These are phyloP conservation scores for Kregervanrija delftensis DNA, from an alignment of 805 yeast species.

Conservation along the genomic window DNA sequence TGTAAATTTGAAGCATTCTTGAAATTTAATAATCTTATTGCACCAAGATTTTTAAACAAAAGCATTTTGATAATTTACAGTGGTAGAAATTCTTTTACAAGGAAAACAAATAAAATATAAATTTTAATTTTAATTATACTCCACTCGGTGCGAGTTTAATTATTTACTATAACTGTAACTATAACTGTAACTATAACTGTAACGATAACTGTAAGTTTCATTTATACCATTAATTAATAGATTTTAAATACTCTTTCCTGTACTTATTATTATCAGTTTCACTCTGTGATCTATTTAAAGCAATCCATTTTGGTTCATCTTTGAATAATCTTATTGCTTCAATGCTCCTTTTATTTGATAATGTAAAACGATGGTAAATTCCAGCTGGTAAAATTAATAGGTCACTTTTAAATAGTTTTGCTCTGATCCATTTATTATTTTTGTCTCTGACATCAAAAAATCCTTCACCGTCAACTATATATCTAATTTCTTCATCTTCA, in stretches of 20 bases:
- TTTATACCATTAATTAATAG: slow-evolving; percentile 10
- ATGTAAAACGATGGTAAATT: slow-evolving; percentile 87
- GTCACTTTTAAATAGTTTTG: slow-evolving; percentile 57
- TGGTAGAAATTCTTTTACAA: no score
- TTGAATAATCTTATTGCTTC: slow-evolving; percentile 79
- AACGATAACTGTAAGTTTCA: no score
- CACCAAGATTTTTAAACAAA: no score
- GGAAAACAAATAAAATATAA: no score
- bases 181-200: no score
- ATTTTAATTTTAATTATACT: no score
- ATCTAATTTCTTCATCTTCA: slow-evolving; percentile 95
- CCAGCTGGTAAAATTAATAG: slow-evolving; percentile 81
- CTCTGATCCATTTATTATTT: slow-evolving; percentile 65
- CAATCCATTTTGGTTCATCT: slow-evolving; percentile 96
- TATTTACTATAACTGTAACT: no score
- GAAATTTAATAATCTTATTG: no score
- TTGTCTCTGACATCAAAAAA: slow-evolving; percentile 79
- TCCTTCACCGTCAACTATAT: slow-evolving; percentile 84
- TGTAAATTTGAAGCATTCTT: no score
- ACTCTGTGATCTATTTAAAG: slow-evolving; percentile 47
- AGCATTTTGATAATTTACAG: no score
- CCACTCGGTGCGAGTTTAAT: no score
- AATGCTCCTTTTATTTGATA: slow-evolving; percentile 55
- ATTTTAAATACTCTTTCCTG: slow-evolving; percentile 39
- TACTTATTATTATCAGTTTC: slow-evolving; percentile 37